Percentiles rank a stretch among this genome's conserved stretches.
These are phyloP conservation scores for Gautieria morchelliformis DNA, from an alignment of 768 basidiomycete genomes.

Conservation along the genomic window DNA sequence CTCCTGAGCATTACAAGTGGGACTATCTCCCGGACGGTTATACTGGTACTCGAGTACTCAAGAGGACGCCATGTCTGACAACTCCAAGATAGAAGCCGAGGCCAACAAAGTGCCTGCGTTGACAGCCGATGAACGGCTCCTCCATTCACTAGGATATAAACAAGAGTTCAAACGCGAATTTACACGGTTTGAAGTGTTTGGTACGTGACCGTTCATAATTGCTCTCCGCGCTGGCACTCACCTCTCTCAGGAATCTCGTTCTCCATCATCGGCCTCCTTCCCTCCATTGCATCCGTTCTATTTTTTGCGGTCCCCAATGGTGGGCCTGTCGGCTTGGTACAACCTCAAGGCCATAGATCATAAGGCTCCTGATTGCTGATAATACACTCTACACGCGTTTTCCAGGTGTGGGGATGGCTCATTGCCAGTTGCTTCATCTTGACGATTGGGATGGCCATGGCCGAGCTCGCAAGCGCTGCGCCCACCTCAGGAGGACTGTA, in stretches of 20 bases:
- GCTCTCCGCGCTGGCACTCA: neutral
- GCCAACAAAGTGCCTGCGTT: neutral
- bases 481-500: slow-evolving; percentile 71
- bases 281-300: slow-evolving; percentile 14
- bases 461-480: slow-evolving; percentile 58
- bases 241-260: slow-evolving; percentile 12
- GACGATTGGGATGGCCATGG: slow-evolving; percentile 56
- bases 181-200: slow-evolving; percentile 23
- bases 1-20: too few species aligned
- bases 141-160: slow-evolving; percentile 28
- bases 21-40: too few species aligned
- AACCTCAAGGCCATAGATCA: slow-evolving; percentile 16
- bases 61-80: neutral
- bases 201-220: neutral
- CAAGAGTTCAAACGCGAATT: slow-evolving; percentile 30
- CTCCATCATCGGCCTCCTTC: slow-evolving; percentile 18
- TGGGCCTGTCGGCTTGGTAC: slow-evolving; percentile 21
- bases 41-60: too few species aligned
- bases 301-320: slow-evolving; percentile 56
- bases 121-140: slow-evolving; percentile 22
- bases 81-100: neutral
- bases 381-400: neutral
- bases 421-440: slow-evolving; percentile 56
- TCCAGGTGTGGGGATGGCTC: slow-evolving; percentile 41
- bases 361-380: neutral